Conservation (phyloP, 768 basidiomycete genomes). For the Pseudohyphozyma bogoriensis region DNA sequence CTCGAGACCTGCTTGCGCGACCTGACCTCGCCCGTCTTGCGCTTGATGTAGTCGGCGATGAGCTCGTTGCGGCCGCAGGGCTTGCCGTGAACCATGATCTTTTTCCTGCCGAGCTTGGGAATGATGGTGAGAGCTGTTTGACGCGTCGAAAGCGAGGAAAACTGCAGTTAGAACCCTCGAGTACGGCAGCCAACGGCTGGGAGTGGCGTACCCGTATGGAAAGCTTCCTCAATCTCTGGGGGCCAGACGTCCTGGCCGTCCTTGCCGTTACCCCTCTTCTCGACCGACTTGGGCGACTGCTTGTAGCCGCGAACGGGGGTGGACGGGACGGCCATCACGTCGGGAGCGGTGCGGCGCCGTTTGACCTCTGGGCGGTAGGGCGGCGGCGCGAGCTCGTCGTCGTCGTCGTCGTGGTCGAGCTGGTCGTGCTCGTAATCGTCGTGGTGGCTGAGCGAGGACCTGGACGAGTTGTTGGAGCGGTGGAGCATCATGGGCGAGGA, state of each 20-base stretch:
- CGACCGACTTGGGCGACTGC: neutral
- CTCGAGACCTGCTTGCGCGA: slow-evolving; percentile 39
- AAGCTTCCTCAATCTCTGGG: slow-evolving; percentile 29
- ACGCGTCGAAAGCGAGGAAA: neutral
- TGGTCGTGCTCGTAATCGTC: neutral
- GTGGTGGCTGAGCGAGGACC: slow-evolving; percentile 7
- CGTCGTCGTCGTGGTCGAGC: neutral
- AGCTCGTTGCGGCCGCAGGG: slow-evolving; percentile 39
- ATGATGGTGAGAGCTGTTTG: slow-evolving; percentile 27
- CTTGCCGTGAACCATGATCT: slow-evolving; percentile 36
- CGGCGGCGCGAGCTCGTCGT: neutral
- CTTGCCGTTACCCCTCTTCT: slow-evolving; percentile 7
- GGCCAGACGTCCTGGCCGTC: slow-evolving; percentile 34
- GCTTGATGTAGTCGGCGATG: slow-evolving; percentile 36
- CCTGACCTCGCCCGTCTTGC: slow-evolving; percentile 33
- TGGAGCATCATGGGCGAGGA: slow-evolving; percentile 22
- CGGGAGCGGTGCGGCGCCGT: slow-evolving; percentile 19
- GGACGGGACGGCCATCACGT: neutral
- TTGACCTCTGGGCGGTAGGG: slow-evolving; percentile 13
- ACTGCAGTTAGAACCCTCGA: neutral
- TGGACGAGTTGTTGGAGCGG: slow-evolving; percentile 7
- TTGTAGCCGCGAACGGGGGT: neutral
- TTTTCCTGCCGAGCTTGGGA: slow-evolving; percentile 35
- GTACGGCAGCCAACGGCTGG: neutral
- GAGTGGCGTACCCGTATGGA: slow-evolving; percentile 25